These are phyloP conservation scores for Boechera stricta DNA, from an alignment of 345 rosid species.

Conservation along the genomic window DNA sequence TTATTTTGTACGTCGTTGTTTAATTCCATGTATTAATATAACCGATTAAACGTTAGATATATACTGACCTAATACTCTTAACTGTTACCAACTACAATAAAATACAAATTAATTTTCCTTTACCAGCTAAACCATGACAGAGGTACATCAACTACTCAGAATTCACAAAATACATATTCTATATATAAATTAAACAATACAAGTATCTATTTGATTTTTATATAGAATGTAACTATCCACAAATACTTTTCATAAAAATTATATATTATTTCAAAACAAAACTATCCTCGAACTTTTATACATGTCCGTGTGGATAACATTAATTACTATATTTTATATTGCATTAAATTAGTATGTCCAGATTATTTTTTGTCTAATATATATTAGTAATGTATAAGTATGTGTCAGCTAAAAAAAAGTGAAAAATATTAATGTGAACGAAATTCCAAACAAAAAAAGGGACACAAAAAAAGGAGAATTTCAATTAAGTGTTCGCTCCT, in stretches of 20 bases:
- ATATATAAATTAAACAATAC: background rate
- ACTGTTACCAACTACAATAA: slow-evolving; percentile 43
- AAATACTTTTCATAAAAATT: background rate
- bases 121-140: slow-evolving; percentile 40
- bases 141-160: slow-evolving; percentile 38
- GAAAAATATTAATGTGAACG: slow-evolving; percentile 22
- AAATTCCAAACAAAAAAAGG: background rate
- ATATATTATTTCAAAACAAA: background rate
- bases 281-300: slow-evolving; percentile 19
- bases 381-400: slow-evolving; percentile 19
- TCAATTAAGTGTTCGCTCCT: slow-evolving; percentile 24
- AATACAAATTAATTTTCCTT: slow-evolving; percentile 29
- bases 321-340: slow-evolving; percentile 8
- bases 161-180: slow-evolving; percentile 12
- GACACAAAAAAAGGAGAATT: slow-evolving; percentile 1
- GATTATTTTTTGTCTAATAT: slow-evolving; percentile 16
- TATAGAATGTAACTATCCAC: background rate
- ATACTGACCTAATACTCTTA: slow-evolving; percentile 42
- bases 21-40: slow-evolving; percentile 3
- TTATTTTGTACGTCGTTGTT: slow-evolving; percentile 21
- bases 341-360: background rate
- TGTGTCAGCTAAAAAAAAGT: slow-evolving; percentile 11
- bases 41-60: slow-evolving; percentile 28
- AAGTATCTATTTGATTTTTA: background rate
- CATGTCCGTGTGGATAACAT: slow-evolving; percentile 40